Base-by-base conservation (phyloP, 345 rosid genomes). In the Durio zibethinus region DNA sequence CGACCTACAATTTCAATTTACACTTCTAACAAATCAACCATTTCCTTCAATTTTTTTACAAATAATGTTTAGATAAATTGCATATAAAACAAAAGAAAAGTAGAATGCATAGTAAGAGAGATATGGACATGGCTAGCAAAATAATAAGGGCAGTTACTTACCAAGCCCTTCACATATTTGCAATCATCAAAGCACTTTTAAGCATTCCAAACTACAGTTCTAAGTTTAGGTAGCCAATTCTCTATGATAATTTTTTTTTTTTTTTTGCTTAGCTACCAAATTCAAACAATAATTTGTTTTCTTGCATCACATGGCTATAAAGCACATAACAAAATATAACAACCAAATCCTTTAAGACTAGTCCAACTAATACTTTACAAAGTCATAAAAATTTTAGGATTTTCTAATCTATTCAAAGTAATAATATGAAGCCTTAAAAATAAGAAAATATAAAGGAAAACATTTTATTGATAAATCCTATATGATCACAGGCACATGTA, bases 141-240 rank as follows among this genome's bases (percentile, higher is more conserved):
- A 33, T 21, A 5, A 62, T 47, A n/a, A 35, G 21, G 3, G 38
- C 25, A 62, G 73, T 76, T 80, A 77, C 98, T 86, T 85, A 94
- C 98, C 98, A 94, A 82, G 72, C 92, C 90, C 74, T 88, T 80
- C 35, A 90, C 97, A 54, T 93, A 85, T 84, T 88, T 87, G 91
- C 96, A 93, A 60, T 91, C 93, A 62, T 90, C 89, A 80, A 83
- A 82, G 82, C 92, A 84, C 61, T 88, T 89, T 78, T 93, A 90
- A 75, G 96, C 93, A 82, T 89, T 90, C 79, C 84, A 79, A 73
- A 83, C 82, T 21, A 91, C 88, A 73, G 87, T 72, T 83, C 84
- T 90, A 56, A 95, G 96, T 77, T 95, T 93, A 79, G 98, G 98
- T 82, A 95, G 85, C 96, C 99, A 93, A 81, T 88, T 86, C 83